These are phyloP conservation scores for Irpex sp. DNA, from an alignment of 1,284 basidiomycete species.

Conservation along the genomic window DNA sequence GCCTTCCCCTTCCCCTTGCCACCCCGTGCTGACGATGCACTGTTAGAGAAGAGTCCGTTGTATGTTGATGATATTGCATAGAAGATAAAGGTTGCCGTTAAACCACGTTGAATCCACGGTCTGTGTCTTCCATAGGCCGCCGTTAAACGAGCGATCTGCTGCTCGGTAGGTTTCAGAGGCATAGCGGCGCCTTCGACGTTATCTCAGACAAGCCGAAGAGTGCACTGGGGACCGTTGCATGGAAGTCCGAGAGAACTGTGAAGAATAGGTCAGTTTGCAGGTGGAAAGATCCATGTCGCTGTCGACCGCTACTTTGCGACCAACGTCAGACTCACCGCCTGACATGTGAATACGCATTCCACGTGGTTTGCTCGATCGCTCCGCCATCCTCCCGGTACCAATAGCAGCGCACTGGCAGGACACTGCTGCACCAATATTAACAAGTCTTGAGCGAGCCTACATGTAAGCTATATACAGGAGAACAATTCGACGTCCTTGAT, in stretches of 20 bases:
- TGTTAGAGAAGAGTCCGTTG: slow-evolving; percentile 43
- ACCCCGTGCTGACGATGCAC: slow-evolving; percentile 14
- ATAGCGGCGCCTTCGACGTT: neutral
- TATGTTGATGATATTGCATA: slow-evolving; percentile 64
- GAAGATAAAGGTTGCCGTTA: slow-evolving; percentile 62
- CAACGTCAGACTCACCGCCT: too few relatives aligned
- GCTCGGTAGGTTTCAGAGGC: slow-evolving; percentile 9
- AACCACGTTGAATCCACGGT: slow-evolving; percentile 62
- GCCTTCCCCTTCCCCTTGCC: slow-evolving; percentile 35
- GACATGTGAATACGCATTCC: too few relatives aligned
- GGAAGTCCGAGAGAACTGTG: neutral
- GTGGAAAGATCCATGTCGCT: neutral
- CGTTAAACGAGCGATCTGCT: slow-evolving; percentile 38
- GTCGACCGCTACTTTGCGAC: neutral
- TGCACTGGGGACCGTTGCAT: neutral
- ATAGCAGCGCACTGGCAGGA: too few relatives aligned
- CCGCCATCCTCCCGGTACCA: too few relatives aligned
- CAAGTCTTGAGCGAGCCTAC: too few relatives aligned
- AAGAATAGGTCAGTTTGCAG: neutral
- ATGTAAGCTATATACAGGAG: too few relatives aligned
- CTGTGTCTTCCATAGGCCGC: slow-evolving; percentile 59
- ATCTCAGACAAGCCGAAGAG: neutral
- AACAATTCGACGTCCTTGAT: neutral
- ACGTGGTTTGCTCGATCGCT: too few relatives aligned
- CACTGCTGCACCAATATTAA: too few relatives aligned